Conservation (phyloP, 371 early-diverging fungal species). For the Apophysomyces variabilis region DNA sequence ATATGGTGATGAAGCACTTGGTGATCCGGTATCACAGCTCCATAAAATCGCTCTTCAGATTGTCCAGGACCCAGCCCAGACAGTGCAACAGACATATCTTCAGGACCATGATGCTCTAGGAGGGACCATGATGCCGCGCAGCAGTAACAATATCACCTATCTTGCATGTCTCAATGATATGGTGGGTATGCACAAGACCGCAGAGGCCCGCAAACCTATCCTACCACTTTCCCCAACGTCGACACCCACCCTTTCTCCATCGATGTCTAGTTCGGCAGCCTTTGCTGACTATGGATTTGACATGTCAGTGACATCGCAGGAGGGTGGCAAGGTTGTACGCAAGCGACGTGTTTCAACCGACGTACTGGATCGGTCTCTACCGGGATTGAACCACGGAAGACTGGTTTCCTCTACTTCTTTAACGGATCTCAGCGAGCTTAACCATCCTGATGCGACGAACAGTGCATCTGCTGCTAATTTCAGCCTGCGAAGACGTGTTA, state of each 20-base stretch:
- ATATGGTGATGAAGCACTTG: slow-evolving; percentile 47
- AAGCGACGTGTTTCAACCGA: slow-evolving; percentile 52
- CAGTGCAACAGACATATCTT: slow-evolving; percentile 8
- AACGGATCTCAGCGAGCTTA: slow-evolving; percentile 13
- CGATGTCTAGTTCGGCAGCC: slow-evolving; percentile 6
- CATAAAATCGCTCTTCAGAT: slow-evolving; percentile 91
- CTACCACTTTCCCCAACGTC: slow-evolving; percentile 1
- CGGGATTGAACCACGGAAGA: not conserved
- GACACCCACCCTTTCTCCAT: not conserved
- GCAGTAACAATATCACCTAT: slow-evolving; percentile 60
- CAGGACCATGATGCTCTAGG: slow-evolving; percentile 8
- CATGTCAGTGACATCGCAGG: slow-evolving; percentile 25
- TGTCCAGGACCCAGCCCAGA: slow-evolving; percentile 41
- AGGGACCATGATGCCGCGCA: slow-evolving; percentile 39
- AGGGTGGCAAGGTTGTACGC: slow-evolving; percentile 47
- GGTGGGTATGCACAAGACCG: slow-evolving; percentile 75
- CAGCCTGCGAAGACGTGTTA: slow-evolving; percentile 24
- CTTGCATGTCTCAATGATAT: slow-evolving; percentile 79
- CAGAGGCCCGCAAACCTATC: slow-evolving; percentile 55
- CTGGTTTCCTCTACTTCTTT: slow-evolving; percentile 13
- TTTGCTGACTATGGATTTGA: slow-evolving; percentile 3
- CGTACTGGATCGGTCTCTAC: slow-evolving; percentile 10
- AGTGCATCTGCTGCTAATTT: not conserved
- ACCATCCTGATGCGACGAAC: not conserved
- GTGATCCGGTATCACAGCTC: slow-evolving; percentile 84